Conservation (phyloP, 2,329 filamentous ascomycete genomes). For the Chrysosporium queenslandicum region DNA sequence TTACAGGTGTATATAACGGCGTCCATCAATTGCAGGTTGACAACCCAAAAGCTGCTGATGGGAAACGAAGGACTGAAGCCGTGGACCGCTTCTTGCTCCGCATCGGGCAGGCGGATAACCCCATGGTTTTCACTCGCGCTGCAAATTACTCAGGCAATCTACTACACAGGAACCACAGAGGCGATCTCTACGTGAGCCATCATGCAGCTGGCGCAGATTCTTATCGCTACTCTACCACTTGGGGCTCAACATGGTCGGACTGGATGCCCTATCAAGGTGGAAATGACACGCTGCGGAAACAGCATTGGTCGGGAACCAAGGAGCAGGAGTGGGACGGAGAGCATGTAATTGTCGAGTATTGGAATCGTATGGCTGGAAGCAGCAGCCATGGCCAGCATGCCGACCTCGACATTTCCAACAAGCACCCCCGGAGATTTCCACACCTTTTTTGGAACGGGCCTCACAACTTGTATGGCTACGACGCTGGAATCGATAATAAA, state of each 20-base stretch:
- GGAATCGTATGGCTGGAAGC: conserved; percentile 49
- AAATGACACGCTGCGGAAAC: conserved; percentile 40
- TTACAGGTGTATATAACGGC: conserved; percentile 51
- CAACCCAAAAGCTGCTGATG: conserved; percentile 41
- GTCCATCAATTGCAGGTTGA: conserved; percentile 49
- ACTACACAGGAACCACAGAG: conserved; percentile 34
- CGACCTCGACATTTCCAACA: conserved; percentile 39
- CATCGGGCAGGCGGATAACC: conserved; percentile 45
- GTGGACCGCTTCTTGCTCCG: conserved; percentile 54
- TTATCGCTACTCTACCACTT: conserved; percentile 54
- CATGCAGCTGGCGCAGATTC: conserved; percentile 52
- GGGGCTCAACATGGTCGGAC: conserved; percentile 49
- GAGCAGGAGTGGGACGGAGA: conserved; percentile 51
- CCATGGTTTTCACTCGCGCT: conserved; percentile 44
- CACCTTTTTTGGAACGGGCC: conserved; percentile 54
- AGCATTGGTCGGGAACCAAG: conserved; percentile 50
- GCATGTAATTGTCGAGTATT: conserved; percentile 56
- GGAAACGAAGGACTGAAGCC: conserved; percentile 33
- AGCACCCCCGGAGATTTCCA: conserved; percentile 45
- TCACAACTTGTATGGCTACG: conserved; percentile 56
- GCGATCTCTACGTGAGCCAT: conserved; percentile 45
- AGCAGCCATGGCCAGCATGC: conserved; percentile 52
- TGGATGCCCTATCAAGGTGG: conserved; percentile 49
- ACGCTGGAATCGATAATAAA: conserved; percentile 47
- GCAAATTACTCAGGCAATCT: conserved; percentile 47